These are phyloP conservation scores for Actinomortierella ambigua DNA, from an alignment of 371 early-diverging fungal genomes.

Conservation along the genomic window DNA sequence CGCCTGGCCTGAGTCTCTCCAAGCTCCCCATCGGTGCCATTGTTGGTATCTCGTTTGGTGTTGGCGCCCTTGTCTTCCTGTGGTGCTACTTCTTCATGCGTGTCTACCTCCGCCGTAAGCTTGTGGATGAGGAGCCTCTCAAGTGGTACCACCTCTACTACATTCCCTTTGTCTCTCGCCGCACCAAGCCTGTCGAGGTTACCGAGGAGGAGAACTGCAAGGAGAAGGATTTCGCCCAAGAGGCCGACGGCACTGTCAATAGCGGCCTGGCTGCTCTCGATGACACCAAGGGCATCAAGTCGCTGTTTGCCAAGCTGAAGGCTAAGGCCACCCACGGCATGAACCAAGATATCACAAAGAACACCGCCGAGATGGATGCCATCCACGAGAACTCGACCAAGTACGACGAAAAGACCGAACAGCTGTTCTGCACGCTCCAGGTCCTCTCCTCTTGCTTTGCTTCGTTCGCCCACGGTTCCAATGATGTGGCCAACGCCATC, in stretches of 20 bases:
- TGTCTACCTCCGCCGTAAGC: slow-evolving; percentile 66
- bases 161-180: slow-evolving; percentile 52
- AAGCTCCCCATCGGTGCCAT: slow-evolving; percentile 50
- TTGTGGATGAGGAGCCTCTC: slow-evolving; percentile 70
- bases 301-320: slow-evolving; percentile 27
- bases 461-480: slow-evolving; percentile 91
- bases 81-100: slow-evolving; percentile 65
- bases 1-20: slow-evolving; percentile 54
- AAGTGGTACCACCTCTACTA: slow-evolving; percentile 72
- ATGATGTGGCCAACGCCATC: slow-evolving; percentile 90
- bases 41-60: slow-evolving; percentile 62
- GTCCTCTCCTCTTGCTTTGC: slow-evolving; percentile 85
- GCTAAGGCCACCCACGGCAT: slow-evolving; percentile 50
- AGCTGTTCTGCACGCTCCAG: slow-evolving; percentile 85
- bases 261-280: slow-evolving; percentile 22
- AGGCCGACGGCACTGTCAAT: slow-evolving; percentile 16
- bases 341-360: slow-evolving; percentile 64
- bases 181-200: slow-evolving; percentile 19
- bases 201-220: slow-evolving; percentile 5
- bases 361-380: slow-evolving; percentile 51
- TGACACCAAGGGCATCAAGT: slow-evolving; percentile 8
- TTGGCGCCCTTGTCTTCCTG: slow-evolving; percentile 56
- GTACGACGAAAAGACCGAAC: slow-evolving; percentile 82
- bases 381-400: slow-evolving; percentile 69
- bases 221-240: slow-evolving; percentile 3